These are phyloP conservation scores for Ajuga chamaepitys DNA, from an alignment of 257 asterid species.

Conservation along the genomic window DNA sequence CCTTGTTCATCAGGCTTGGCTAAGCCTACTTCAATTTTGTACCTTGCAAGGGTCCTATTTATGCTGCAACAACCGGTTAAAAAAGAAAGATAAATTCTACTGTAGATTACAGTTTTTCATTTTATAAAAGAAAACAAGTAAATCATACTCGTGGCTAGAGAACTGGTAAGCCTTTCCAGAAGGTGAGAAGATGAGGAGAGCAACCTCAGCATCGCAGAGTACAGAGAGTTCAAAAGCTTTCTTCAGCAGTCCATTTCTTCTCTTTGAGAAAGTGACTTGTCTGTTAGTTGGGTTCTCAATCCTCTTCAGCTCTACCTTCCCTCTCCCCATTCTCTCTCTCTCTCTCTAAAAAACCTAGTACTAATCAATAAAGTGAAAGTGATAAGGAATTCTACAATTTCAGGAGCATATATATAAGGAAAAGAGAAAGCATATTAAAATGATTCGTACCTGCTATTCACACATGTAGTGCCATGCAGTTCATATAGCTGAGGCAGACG, in stretches of 20 bases:
- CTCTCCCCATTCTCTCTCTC: constrained; percentile 43
- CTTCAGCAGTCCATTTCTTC: constrained; percentile 44
- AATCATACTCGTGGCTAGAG: constrained; percentile 38
- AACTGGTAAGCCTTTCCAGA: constrained; percentile 41
- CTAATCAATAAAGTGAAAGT: neutral
- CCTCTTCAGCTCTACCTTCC: constrained; percentile 52
- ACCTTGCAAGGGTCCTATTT: constrained; percentile 40
- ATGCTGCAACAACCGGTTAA: constrained; percentile 22
- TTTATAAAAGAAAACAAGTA: neutral
- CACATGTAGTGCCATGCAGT: constrained; percentile 13
- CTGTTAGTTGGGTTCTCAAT: constrained; percentile 44
- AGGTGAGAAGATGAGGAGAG: constrained; percentile 39
- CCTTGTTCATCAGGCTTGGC: constrained; percentile 35
- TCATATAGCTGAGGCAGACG: too few species aligned
- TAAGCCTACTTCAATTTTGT: constrained; percentile 39
- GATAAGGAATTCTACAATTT: neutral
- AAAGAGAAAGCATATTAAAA: constrained; percentile 13
- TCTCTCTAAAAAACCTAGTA: neutral
- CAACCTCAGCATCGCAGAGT: constrained; percentile 43
- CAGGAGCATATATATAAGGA: neutral
- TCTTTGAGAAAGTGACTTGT: constrained; percentile 48
- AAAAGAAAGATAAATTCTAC: neutral
- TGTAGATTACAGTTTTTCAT: neutral
- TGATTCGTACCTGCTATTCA: constrained; percentile 3
- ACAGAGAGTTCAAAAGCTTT: constrained; percentile 43